These are phyloP conservation scores for Globisporangium nodosum DNA, from an alignment of 352 stramenopile genomes.

Conservation along the genomic window DNA sequence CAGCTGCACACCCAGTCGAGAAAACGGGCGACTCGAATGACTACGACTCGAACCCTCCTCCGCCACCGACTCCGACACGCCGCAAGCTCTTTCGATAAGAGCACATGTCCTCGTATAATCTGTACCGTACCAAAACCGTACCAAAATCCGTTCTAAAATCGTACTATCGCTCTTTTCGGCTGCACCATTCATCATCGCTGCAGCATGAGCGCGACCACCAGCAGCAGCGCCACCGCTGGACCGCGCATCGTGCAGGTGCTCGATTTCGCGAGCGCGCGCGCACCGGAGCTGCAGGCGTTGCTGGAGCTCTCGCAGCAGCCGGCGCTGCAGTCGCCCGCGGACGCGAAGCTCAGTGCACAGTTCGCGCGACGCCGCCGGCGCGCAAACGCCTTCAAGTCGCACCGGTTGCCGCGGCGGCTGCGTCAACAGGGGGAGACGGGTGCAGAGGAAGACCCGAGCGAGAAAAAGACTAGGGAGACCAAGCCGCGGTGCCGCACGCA, in stretches of 20 bases:
- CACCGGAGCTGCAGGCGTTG: constrained; percentile 68
- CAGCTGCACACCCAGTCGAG: neutral
- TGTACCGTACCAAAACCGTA: neutral
- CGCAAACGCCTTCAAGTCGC: constrained; percentile 76
- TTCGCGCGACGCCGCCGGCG: constrained; percentile 61
- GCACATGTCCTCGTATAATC: too few relatives aligned
- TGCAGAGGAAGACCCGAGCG: neutral
- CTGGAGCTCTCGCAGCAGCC: constrained; percentile 46
- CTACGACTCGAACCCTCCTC: neutral
- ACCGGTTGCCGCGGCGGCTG: constrained; percentile 57
- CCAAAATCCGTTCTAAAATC: too few relatives aligned
- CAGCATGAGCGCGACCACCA: neutral
- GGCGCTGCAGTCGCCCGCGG: constrained; percentile 13
- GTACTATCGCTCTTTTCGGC: too few relatives aligned
- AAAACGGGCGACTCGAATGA: constrained; percentile 3
- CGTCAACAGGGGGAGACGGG: constrained; percentile 15
- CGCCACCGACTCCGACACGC: constrained; percentile 2
- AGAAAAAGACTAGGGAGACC: neutral
- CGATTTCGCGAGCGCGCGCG: constrained; percentile 62
- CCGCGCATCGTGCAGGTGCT: constrained; percentile 69
- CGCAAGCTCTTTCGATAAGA: constrained; percentile 6
- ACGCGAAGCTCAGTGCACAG: constrained; percentile 48
- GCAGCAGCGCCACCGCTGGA: neutral
- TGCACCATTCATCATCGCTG: too few relatives aligned
- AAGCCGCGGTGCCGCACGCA: constrained; percentile 54